Percentiles rank a stretch among this genome's conserved stretches.
These are phyloP conservation scores for Vitis hybrid DNA, from an alignment of 177 flowering plant genomes.

Conservation along the genomic window DNA sequence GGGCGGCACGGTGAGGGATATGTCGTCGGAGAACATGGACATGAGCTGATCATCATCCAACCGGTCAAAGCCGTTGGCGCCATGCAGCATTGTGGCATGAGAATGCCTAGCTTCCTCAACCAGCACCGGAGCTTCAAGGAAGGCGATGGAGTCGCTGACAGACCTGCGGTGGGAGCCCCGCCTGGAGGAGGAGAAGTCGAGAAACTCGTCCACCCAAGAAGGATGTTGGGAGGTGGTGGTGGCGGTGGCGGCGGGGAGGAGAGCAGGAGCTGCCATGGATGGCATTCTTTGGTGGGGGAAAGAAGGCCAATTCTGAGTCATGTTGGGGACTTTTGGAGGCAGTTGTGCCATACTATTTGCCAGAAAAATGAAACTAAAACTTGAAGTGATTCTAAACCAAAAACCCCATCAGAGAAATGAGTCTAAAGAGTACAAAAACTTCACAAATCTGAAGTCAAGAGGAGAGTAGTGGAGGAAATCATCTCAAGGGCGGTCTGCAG, in stretches of 20 bases:
- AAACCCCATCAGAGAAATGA: background rate
- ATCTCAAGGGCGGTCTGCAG: too few relatives aligned
- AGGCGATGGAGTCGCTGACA: conserved; percentile 58
- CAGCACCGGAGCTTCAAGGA: conserved; percentile 31
- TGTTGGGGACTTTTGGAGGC: conserved; percentile 46
- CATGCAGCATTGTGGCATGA: background rate
- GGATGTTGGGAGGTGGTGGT: conserved; percentile 10
- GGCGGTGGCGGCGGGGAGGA: conserved; percentile 1
- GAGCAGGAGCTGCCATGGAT: conserved; percentile 1
- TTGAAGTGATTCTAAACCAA: background rate
- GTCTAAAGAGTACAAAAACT: background rate
- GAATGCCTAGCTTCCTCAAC: conserved; percentile 18
- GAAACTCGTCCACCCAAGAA: conserved; percentile 58
- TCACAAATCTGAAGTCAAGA: too few relatives aligned
- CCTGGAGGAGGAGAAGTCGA: conserved; percentile 49
- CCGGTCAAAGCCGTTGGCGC: conserved; percentile 30
- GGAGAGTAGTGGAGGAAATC: too few relatives aligned
- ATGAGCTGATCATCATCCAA: conserved; percentile 60
- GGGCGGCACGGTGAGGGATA: conserved; percentile 14
- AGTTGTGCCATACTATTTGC: conserved; percentile 42
- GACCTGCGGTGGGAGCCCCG: conserved; percentile 50
- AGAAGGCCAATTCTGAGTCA: conserved; percentile 43
- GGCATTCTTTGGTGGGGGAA: conserved; percentile 34
- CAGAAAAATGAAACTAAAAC: background rate
- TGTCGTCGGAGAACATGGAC: conserved; percentile 55